Conservation (phyloP, 345 rosid genomes). For the Cardiospermum halicacabum region DNA sequence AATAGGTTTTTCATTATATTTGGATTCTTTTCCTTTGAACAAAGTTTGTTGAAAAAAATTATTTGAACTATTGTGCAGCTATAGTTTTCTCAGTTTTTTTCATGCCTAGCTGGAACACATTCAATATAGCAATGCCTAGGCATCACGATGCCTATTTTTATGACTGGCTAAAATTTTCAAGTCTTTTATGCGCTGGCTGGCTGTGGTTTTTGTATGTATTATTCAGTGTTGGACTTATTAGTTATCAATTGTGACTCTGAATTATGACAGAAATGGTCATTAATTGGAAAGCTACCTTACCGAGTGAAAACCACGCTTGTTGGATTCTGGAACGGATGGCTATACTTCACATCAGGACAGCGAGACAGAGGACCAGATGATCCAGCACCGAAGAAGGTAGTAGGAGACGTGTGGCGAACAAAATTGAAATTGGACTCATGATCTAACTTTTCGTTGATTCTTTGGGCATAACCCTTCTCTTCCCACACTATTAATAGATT, state of each 20-base stretch:
- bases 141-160: too few relatives aligned
- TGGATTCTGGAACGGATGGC: conserved; percentile 77
- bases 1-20: not conserved
- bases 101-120: not conserved
- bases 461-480: conserved; percentile 12
- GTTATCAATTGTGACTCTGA: not conserved
- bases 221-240: not conserved
- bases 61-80: not conserved
- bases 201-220: not conserved
- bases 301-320: conserved; percentile 92
- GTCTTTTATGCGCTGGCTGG: not conserved
- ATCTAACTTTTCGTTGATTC: conserved; percentile 12
- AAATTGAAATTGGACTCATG: conserved; percentile 53
- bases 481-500: conserved; percentile 1
- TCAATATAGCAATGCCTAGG: not conserved
- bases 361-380: conserved; percentile 84
- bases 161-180: too few relatives aligned
- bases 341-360: conserved; percentile 95
- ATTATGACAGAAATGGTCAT: conserved; percentile 71
- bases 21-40: not conserved
- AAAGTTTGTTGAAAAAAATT: not conserved
- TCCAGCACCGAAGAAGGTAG: conserved; percentile 80
- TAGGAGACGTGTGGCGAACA: conserved; percentile 91
- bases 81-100: not conserved
- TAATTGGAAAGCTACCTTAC: conserved; percentile 81